Conservation (phyloP, 345 rosid genomes). For the Euphorbia tirucalli region DNA sequence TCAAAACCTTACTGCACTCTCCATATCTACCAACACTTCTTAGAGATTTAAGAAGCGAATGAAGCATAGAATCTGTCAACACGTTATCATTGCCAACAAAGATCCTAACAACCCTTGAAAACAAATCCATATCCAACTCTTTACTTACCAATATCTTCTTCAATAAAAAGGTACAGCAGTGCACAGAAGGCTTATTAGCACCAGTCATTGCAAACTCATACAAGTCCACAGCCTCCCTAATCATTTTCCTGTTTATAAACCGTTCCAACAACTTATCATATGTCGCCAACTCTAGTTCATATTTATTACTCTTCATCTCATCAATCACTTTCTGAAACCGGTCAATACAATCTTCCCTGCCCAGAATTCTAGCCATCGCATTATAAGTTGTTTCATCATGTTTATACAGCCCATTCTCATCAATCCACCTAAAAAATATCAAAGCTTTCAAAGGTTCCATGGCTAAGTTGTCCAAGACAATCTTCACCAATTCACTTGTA, state of each 20-base stretch:
- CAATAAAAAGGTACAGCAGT: conserved; percentile 54
- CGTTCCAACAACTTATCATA: conserved; percentile 46
- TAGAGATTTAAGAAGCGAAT: conserved; percentile 66
- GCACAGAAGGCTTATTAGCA: conserved; percentile 50
- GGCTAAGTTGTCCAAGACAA: conserved; percentile 62
- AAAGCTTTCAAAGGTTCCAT: conserved; percentile 69
- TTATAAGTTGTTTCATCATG: conserved; percentile 65
- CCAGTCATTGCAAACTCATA: conserved; percentile 73
- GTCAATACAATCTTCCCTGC: conserved; percentile 72
- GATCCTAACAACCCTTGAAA: conserved; percentile 57
- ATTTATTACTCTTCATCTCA: conserved; percentile 62
- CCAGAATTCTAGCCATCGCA: conserved; percentile 67
- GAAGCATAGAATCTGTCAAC: conserved; percentile 59
- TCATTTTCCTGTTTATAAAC: conserved; percentile 63
- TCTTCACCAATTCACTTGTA: conserved; percentile 53
- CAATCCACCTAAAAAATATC: conserved; percentile 76
- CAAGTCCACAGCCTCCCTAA: conserved; percentile 68
- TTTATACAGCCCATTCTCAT: conserved; percentile 57
- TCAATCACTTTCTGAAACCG: conserved; percentile 70
- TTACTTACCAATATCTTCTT: conserved; percentile 61
- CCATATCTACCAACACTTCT: conserved; percentile 54
- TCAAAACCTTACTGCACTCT: conserved; percentile 58
- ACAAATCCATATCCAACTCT: conserved; percentile 57
- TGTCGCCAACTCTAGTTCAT: conserved; percentile 67
- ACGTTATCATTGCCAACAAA: conserved; percentile 49